Percentiles rank a stretch among this genome's conserved stretches.
Evolutionary conservation across 352 stramenopile species (phyloP).

Genomic region (Globisporangium paroecandrum): DNA sequence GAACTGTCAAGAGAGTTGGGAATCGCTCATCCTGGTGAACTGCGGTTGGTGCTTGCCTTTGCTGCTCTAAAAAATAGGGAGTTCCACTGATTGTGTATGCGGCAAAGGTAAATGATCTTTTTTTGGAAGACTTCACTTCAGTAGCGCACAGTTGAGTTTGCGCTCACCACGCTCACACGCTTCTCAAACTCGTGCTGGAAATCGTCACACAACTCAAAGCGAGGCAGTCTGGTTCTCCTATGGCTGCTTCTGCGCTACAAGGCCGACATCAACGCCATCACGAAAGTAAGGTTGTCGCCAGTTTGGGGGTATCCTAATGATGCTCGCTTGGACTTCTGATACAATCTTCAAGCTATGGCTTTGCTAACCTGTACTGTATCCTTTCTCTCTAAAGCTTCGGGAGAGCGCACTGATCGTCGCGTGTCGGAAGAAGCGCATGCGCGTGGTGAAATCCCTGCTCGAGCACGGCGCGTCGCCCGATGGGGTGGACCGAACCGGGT

Average conservation of each 20-base stretch:
- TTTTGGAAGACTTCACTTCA: too few relatives aligned
- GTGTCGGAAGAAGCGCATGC: slow-evolving; percentile 45
- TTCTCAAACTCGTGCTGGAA: not conserved
- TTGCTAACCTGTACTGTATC: not conserved
- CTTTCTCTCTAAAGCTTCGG: slow-evolving; percentile 24
- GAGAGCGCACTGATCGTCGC: slow-evolving; percentile 50
- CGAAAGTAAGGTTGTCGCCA: slow-evolving; percentile 24
- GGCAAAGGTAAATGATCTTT: slow-evolving; percentile 30
- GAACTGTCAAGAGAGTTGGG: not conserved
- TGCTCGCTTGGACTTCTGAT: not conserved
- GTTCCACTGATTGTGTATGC: slow-evolving; percentile 60
- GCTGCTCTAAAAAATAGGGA: slow-evolving; percentile 22
- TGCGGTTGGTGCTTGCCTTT: not conserved
- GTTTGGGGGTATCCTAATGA: not conserved
- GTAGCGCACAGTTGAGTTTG: too few relatives aligned
- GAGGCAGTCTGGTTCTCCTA: slow-evolving; percentile 43
- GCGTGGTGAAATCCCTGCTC: slow-evolving; percentile 37
- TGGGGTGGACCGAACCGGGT: slow-evolving; percentile 37
- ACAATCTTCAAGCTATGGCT: not conserved
- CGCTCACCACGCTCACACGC: not conserved
- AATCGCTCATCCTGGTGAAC: not conserved
- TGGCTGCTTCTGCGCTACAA: slow-evolving; percentile 53
- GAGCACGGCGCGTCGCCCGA: slow-evolving; percentile 36
- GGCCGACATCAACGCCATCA: slow-evolving; percentile 50
- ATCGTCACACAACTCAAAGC: slow-evolving; percentile 15